Conservation (phyloP, 139 green algal species). For the Astrephomene gubernaculifera region DNA sequence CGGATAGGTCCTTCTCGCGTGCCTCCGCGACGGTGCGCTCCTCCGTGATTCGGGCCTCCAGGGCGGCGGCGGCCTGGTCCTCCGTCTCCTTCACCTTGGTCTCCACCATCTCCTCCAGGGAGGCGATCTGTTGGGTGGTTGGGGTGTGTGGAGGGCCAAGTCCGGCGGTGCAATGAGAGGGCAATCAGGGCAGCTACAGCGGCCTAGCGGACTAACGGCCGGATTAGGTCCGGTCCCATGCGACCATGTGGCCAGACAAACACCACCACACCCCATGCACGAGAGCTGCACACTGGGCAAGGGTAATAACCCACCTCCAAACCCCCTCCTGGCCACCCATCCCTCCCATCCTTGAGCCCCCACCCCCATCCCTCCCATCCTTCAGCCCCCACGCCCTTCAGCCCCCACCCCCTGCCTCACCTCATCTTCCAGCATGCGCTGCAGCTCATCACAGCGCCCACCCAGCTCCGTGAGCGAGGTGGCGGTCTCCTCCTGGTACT, state of each 20-base stretch:
- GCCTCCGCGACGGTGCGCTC: neutral
- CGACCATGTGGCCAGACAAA: too few relatives aligned
- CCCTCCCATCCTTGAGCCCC: too few relatives aligned
- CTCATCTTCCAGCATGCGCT: constrained; percentile 52
- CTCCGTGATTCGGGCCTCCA: neutral
- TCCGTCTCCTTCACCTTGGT: neutral
- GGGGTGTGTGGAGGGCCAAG: neutral
- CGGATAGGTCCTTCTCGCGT: neutral
- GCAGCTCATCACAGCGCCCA: constrained; percentile 23
- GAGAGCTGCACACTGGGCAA: too few relatives aligned
- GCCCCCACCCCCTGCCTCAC: too few relatives aligned
- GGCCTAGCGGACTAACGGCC: too few relatives aligned
- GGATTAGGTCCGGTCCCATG: too few relatives aligned
- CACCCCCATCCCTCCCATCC: too few relatives aligned
- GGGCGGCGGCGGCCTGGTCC: neutral
- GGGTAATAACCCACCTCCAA: too few relatives aligned
- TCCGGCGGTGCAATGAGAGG: neutral
- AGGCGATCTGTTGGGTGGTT: neutral
- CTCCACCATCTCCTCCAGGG: constrained; percentile 37
- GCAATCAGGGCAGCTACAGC: too few relatives aligned
- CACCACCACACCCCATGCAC: too few relatives aligned
- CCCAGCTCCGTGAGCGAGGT: neutral
- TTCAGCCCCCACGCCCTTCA: too few relatives aligned
- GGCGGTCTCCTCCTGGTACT: constrained; percentile 18
- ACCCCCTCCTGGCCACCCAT: too few relatives aligned